phyloP scores from a whole-genome alignment of 179 eudicot species.

The Beta corolliflora region DNA sequence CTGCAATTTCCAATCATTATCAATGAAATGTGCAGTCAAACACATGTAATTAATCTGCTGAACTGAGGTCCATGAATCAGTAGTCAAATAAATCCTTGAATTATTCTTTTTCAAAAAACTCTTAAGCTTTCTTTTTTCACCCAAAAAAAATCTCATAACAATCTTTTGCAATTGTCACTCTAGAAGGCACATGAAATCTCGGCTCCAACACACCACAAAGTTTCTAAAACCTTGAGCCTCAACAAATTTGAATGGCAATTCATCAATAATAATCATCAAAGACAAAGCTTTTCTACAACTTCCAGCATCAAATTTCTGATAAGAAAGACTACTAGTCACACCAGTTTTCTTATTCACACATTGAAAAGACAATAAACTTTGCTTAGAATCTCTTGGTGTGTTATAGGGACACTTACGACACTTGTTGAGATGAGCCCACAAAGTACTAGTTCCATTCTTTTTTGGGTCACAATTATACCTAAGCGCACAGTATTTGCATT shows the following conservation, averaged over 20 bases:
- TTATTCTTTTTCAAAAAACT: too few species aligned
- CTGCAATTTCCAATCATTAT: too few species aligned
- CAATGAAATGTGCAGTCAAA: too few species aligned
- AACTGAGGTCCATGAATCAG: too few species aligned
- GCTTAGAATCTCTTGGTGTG: neutral
- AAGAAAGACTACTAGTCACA: neutral
- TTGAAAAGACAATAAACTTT: neutral
- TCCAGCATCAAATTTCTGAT: neutral
- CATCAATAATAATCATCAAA: neutral
- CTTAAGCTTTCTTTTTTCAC: neutral
- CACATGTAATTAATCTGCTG: too few species aligned
- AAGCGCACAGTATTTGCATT: neutral
- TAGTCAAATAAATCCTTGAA: too few species aligned
- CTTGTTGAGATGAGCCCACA: neutral
- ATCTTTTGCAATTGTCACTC: neutral
- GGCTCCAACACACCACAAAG: neutral
- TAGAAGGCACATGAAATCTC: neutral
- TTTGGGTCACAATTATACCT: neutral
- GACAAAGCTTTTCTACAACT: neutral
- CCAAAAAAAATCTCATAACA: neutral
- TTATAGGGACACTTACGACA: neutral
- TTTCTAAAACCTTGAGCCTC: neutral
- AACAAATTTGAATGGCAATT: neutral
- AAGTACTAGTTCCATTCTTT: neutral
- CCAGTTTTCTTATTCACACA: neutral